These are phyloP conservation scores for Tricholoma furcatifolium DNA, from an alignment of 768 basidiomycete species.

Conservation along the genomic window DNA sequence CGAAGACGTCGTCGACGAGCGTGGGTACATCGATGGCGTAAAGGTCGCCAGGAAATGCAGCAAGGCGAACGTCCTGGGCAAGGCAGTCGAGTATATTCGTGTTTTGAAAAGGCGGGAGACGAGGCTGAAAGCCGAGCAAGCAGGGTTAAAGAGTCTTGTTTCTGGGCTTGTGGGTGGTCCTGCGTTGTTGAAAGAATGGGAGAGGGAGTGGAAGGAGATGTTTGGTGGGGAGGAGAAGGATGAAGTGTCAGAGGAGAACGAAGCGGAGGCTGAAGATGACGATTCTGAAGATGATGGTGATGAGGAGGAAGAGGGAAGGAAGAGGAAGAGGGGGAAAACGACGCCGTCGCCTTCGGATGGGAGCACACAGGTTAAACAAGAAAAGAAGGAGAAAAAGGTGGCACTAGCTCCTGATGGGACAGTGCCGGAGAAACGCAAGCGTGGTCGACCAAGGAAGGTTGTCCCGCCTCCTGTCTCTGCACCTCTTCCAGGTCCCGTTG, in stretches of 20 bases:
- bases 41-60: constrained; percentile 88
- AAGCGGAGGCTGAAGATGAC: constrained; percentile 50
- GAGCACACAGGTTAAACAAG: constrained; percentile 26
- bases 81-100: constrained; percentile 89
- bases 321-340: constrained; percentile 64
- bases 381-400: constrained; percentile 53
- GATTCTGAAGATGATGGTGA: constrained; percentile 57
- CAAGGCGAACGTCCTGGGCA: constrained; percentile 88
- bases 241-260: constrained; percentile 57
- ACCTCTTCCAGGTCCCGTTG: constrained; percentile 25
- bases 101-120: constrained; percentile 79
- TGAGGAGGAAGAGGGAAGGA: constrained; percentile 46
- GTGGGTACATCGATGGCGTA: constrained; percentile 91
- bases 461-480: constrained; percentile 41
- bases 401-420: constrained; percentile 27
- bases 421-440: constrained; percentile 76
- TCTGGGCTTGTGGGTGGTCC: constrained; percentile 73
- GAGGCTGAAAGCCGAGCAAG: constrained; percentile 72
- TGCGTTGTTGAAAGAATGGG: constrained; percentile 72
- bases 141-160: constrained; percentile 68
- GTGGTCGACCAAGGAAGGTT: constrained; percentile 79
- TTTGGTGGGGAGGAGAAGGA: constrained; percentile 80
- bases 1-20: constrained; percentile 69
- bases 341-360: constrained; percentile 23
- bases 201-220: constrained; percentile 65